Conservation (phyloP, 1,284 basidiomycete species). For the Apiotrichum brassicae region DNA sequence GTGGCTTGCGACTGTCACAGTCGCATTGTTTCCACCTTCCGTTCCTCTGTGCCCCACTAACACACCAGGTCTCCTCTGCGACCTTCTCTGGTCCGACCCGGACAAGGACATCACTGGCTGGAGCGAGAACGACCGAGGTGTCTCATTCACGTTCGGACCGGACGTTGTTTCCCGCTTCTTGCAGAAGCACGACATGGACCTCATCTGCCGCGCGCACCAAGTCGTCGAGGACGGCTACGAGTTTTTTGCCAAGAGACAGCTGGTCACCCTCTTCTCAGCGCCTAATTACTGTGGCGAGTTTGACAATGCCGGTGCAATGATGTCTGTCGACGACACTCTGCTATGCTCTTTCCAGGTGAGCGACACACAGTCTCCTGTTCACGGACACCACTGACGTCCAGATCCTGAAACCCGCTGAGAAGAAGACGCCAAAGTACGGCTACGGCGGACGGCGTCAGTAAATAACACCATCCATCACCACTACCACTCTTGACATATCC, state of each 20-base stretch:
- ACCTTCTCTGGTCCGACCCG: constrained; percentile 97
- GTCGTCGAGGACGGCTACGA: constrained; percentile 99
- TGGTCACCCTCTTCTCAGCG: constrained; percentile 95
- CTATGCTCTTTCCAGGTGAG: constrained; percentile 93
- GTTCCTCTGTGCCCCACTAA: too few relatives aligned
- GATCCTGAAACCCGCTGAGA: constrained; percentile 98
- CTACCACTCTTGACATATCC: background rate
- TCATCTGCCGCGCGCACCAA: constrained; percentile 95
- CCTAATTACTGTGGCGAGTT: constrained; percentile 99
- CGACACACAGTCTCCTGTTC: background rate
- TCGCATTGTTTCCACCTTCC: too few relatives aligned
- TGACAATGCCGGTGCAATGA: constrained; percentile 99
- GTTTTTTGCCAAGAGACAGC: constrained; percentile 95
- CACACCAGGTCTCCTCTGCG: constrained; percentile 86
- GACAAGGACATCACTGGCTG: constrained; percentile 99
- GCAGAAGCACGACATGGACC: constrained; percentile 99
- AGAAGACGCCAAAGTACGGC: constrained; percentile 59
- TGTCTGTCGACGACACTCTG: constrained; percentile 97
- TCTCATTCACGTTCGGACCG: constrained; percentile 80
- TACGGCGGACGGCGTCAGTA: constrained; percentile 45
- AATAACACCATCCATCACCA: background rate
- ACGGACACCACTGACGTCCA: constrained; percentile 41
- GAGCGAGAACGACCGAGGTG: constrained; percentile 98
- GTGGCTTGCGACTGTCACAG: too few relatives aligned
- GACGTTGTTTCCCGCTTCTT: constrained; percentile 97